phyloP scores from a whole-genome alignment of 441 rosid species.

The Gossypium schwendimanii region DNA sequence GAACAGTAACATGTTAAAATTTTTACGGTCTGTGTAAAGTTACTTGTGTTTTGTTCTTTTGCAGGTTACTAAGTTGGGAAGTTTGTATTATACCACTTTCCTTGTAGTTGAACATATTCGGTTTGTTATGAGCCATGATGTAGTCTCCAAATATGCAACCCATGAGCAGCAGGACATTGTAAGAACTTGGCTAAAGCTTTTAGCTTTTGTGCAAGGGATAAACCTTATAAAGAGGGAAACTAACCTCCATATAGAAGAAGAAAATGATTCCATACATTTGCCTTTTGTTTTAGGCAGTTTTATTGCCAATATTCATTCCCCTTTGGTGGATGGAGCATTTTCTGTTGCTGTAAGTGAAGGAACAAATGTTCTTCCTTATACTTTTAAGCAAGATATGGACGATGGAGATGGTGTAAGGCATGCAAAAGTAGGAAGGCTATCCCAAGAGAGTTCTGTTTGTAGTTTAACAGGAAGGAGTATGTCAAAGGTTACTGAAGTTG shows the following conservation, averaged over 20 bases:
- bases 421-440: conserved; percentile 81
- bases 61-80: conserved; percentile 73
- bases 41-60: conserved; percentile 18
- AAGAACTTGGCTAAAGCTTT: conserved; percentile 75
- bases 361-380: conserved; percentile 23
- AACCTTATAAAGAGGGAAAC: conserved; percentile 84
- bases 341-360: conserved; percentile 36
- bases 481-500: conserved; percentile 36
- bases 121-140: conserved; percentile 77
- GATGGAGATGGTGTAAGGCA: conserved; percentile 57
- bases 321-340: conserved; percentile 65
- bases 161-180: conserved; percentile 54
- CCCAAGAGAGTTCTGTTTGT: conserved; percentile 68
- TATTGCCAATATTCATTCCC: conserved; percentile 63
- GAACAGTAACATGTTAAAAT: not conserved
- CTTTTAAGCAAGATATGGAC: conserved; percentile 31
- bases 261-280: conserved; percentile 49
- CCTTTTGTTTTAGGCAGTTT: conserved; percentile 65
- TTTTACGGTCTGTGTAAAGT: not conserved
- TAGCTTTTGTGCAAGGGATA: conserved; percentile 87
- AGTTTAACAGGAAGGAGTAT: conserved; percentile 44
- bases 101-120: conserved; percentile 83
- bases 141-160: conserved; percentile 61
- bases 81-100: conserved; percentile 46
- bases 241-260: conserved; percentile 67